Evolutionary conservation across 2,329 filamentous ascomycete species (phyloP).

Genomic region (Pseudogymnoascus sp.): DNA sequence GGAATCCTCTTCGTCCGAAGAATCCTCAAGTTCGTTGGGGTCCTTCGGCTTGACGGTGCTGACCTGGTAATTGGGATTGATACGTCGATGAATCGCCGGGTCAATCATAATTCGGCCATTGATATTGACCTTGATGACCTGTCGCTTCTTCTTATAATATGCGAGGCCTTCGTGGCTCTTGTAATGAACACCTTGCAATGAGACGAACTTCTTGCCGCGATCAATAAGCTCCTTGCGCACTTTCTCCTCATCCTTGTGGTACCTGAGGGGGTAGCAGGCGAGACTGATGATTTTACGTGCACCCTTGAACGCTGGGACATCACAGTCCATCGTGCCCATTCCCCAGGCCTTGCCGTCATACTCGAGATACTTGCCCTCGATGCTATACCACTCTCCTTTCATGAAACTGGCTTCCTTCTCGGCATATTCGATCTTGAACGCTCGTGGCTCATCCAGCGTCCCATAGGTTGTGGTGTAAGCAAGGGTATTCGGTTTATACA

Average conservation of each 20-base stretch:
- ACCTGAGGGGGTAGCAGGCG: slow-evolving; percentile 68
- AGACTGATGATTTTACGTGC: slow-evolving; percentile 76
- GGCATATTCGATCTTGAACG: slow-evolving; percentile 74
- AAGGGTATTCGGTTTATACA: slow-evolving; percentile 82
- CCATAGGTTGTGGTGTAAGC: slow-evolving; percentile 73
- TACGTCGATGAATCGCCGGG: slow-evolving; percentile 70
- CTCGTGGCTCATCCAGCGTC: slow-evolving; percentile 65
- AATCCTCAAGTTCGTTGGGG: slow-evolving; percentile 48
- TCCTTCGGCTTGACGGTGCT: slow-evolving; percentile 69
- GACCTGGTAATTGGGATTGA: slow-evolving; percentile 79
- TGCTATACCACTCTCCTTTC: slow-evolving; percentile 66
- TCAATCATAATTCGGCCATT: slow-evolving; percentile 87
- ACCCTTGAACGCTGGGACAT: slow-evolving; percentile 71
- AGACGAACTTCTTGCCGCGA: slow-evolving; percentile 77
- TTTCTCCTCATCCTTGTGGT: slow-evolving; percentile 64
- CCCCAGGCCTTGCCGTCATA: slow-evolving; percentile 85
- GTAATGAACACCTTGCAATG: slow-evolving; percentile 76
- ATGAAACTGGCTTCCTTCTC: slow-evolving; percentile 63
- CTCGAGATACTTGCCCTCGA: slow-evolving; percentile 75
- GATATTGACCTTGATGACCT: slow-evolving; percentile 71
- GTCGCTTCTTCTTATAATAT: slow-evolving; percentile 74
- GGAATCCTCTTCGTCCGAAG: slow-evolving; percentile 40
- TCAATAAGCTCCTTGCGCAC: slow-evolving; percentile 63
- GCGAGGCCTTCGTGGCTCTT: slow-evolving; percentile 76
- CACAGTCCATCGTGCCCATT: slow-evolving; percentile 60